Conservation (phyloP, 192 early-diverging fungal species). For the Backusella circina region DNA sequence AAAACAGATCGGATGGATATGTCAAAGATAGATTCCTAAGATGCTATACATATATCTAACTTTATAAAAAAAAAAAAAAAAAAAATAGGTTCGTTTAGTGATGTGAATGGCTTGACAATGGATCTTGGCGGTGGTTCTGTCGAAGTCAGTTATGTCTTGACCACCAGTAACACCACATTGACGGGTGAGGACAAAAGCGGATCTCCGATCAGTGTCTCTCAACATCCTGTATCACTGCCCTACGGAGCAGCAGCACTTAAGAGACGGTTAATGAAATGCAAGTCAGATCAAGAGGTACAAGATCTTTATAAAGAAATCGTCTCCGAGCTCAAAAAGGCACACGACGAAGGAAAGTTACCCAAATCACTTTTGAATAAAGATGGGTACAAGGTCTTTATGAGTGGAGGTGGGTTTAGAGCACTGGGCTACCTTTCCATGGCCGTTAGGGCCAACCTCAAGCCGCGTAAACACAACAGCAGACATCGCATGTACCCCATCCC, state of each 20-base stretch:
- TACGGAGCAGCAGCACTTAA: slow-evolving; percentile 52
- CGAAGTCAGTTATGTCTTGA: slow-evolving; percentile 49
- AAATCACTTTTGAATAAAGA: slow-evolving; percentile 16
- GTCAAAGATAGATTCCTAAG: too few relatives aligned
- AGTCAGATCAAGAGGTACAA: slow-evolving; percentile 11
- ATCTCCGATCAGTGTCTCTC: slow-evolving; percentile 15
- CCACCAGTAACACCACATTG: too few relatives aligned
- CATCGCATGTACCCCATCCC: slow-evolving; percentile 43
- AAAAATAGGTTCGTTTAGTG: slow-evolving; percentile 47
- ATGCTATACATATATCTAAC: not conserved
- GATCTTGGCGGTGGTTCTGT: slow-evolving; percentile 60
- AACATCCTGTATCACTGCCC: slow-evolving; percentile 38
- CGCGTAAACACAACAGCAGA: slow-evolving; percentile 5
- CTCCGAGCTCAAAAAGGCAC: slow-evolving; percentile 30
- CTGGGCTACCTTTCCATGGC: slow-evolving; percentile 54
- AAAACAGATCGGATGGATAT: too few relatives aligned
- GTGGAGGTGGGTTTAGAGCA: slow-evolving; percentile 53
- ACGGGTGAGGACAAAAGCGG: not conserved
- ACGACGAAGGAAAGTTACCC: slow-evolving; percentile 17
- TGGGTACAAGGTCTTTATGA: slow-evolving; percentile 45
- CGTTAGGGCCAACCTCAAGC: slow-evolving; percentile 18
- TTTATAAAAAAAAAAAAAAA: too few relatives aligned
- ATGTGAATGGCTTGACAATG: slow-evolving; percentile 48
- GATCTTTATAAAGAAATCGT: slow-evolving; percentile 30
- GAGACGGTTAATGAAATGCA: slow-evolving; percentile 33